Conservation (phyloP, 495 filamentous ascomycete species). For the Apiosordaria backusii region DNA sequence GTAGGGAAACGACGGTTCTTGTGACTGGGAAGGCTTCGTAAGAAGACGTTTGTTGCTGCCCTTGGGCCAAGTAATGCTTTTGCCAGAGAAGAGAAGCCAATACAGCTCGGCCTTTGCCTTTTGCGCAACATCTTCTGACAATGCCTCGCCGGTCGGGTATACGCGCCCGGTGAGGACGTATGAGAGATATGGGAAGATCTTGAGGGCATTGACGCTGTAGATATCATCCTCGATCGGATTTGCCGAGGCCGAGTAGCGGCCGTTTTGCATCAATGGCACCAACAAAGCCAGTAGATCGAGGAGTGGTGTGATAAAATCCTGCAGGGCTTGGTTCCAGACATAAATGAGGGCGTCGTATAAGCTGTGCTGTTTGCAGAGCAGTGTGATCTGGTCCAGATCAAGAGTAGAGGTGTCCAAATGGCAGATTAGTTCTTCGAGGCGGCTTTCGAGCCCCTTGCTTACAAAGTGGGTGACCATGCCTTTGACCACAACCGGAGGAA, state of each 20-base stretch:
- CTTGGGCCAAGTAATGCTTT: slow-evolving; percentile 62
- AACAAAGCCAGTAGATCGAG: slow-evolving; percentile 77
- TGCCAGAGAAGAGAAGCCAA: slow-evolving; percentile 87
- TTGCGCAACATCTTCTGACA: slow-evolving; percentile 63
- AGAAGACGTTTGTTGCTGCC: slow-evolving; percentile 50
- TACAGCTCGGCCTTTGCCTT: slow-evolving; percentile 85
- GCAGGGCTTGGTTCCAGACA: slow-evolving; percentile 88
- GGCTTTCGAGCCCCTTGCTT: slow-evolving; percentile 61
- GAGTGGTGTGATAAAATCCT: slow-evolving; percentile 86
- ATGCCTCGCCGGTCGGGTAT: slow-evolving; percentile 78
- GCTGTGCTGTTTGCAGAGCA: slow-evolving; percentile 81
- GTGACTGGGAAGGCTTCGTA: slow-evolving; percentile 44
- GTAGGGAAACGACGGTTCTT: slow-evolving; percentile 73
- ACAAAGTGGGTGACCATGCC: slow-evolving; percentile 78
- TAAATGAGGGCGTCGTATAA: slow-evolving; percentile 96
- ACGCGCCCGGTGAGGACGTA: slow-evolving; percentile 86
- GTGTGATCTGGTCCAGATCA: slow-evolving; percentile 90
- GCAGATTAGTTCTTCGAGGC: slow-evolving; percentile 93
- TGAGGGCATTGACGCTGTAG: slow-evolving; percentile 66
- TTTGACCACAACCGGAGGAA: slow-evolving; percentile 85
- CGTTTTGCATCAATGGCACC: slow-evolving; percentile 54
- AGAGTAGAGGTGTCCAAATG: slow-evolving; percentile 85
- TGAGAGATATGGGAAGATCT: slow-evolving; percentile 92
- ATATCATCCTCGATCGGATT: slow-evolving; percentile 47
- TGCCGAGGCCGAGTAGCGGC: slow-evolving; percentile 30